Evolutionary conservation across 176 grass and related monocot species (phyloP).

Genomic region (Calamus simplicifolius): DNA sequence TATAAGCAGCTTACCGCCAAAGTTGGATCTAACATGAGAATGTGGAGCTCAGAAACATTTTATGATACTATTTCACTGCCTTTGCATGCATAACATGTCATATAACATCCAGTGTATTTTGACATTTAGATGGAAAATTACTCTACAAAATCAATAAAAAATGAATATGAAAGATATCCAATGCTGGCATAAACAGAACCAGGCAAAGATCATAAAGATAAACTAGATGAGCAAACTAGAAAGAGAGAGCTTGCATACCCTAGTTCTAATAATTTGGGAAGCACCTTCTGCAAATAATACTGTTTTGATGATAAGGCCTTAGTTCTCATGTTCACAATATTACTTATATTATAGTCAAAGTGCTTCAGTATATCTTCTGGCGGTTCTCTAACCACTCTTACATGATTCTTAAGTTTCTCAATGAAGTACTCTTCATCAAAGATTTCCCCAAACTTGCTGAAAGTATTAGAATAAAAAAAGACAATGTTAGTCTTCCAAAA

Average conservation of each 20-base stretch:
- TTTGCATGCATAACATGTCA: no score
- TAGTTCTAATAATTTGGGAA: conserved; percentile 72
- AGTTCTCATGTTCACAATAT: conserved; percentile 91
- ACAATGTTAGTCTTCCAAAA: conserved; percentile 7
- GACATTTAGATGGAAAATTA: no score
- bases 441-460: conserved; percentile 88
- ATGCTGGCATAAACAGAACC: no score
- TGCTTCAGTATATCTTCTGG: conserved; percentile 48
- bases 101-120: no score
- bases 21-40: no score
- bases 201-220: no score
- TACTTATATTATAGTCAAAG: conserved; percentile 74
- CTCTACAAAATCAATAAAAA: no score
- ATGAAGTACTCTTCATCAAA: conserved; percentile 91
- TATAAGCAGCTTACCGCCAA: no score
- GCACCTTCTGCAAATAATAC: conserved; percentile 75
- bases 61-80: no score
- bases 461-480: conserved; percentile 24
- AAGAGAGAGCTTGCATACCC: conserved; percentile 36
- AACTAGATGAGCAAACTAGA: neutral
- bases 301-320: conserved; percentile 62
- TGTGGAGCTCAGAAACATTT: no score
- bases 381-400: conserved; percentile 60
- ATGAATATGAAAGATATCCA: no score
- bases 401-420: conserved; percentile 51